Evolutionary conservation across 78 protist species (phyloP), one percentile per base, ranked within the genome.

Genomic region (Speleostelium caveatum): DNA sequence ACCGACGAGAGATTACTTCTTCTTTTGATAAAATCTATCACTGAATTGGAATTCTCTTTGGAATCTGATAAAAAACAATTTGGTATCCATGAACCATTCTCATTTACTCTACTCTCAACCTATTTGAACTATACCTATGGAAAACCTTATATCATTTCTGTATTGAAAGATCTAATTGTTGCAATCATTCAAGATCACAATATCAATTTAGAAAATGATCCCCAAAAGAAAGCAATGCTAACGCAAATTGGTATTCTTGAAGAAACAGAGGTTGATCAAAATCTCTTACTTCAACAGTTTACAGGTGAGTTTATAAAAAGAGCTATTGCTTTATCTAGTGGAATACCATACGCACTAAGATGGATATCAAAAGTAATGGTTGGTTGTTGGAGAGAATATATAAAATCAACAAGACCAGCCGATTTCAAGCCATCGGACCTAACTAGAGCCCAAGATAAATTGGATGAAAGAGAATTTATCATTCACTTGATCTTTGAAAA

Each of bases 131-230:
- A 55, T 32, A 79, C 88, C 17, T 79, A 66, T 79, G 88, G 88
- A 38, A 79, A 79, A 67, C 88, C 88, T 14, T 79, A 79, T 30
- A 33, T 67, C 33, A 79, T 79, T 22, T 67, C 76, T 24, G 76
- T 79, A 26, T 39, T 79, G 17, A 79, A 79, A 45, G 88, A 79
- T 65, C 22, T 79, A 32, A 51, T 79, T 2, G 88, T 67, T n/a
- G 30, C 88, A 35, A 79, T 79, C 38, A 67, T 79, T 39, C 88
- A 79, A 55, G 88, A 79, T 67, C 88, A 79, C 66, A 79, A 79
- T 55, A 51, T 79, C 32, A 79, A 79, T 56, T n/a, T 79, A 3
- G 88, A 79, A 26, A 67, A 66, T 39, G 88, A 79, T 36, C 88
- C 88, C 35, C 77, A 79, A 41, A 79, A 79, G 68, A 79, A 79